Evolutionary conservation across 176 grass and related monocot species (phyloP).

Genomic region (Oryza punctata): DNA sequence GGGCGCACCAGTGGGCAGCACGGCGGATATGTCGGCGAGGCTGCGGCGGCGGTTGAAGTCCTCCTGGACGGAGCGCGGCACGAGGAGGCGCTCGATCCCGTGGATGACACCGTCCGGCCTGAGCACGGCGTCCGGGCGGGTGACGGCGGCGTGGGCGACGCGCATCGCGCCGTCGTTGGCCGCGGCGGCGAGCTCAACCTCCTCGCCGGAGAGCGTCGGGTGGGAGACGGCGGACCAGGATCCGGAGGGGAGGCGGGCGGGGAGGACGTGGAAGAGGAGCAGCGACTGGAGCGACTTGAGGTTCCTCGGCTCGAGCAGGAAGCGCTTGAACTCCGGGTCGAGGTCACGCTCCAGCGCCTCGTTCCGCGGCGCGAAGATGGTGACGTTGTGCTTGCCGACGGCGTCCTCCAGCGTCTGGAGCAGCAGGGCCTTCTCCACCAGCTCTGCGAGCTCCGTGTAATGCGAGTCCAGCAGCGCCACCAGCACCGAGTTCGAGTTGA

Average conservation of each 20-base stretch:
- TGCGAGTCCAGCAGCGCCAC: constrained; percentile 53
- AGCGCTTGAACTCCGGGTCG: constrained; percentile 46
- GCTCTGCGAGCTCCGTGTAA: constrained; percentile 60
- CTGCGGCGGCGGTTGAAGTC: constrained; percentile 91
- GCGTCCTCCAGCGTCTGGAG: constrained; percentile 51
- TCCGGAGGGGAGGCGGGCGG: constrained; percentile 29
- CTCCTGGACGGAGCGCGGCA: constrained; percentile 84
- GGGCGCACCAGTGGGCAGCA: constrained; percentile 80
- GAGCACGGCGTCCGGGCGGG: constrained; percentile 62
- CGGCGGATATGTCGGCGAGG: constrained; percentile 76
- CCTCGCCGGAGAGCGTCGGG: constrained; percentile 66
- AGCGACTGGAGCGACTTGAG: constrained; percentile 53
- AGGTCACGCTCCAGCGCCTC: constrained; percentile 41
- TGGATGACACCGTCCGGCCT: constrained; percentile 85
- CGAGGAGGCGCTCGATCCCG: constrained; percentile 81
- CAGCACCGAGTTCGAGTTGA: constrained; percentile 52
- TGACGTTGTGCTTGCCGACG: constrained; percentile 45
- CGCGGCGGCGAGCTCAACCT: constrained; percentile 45
- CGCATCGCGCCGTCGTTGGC: background rate
- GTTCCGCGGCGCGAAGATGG: constrained; percentile 44
- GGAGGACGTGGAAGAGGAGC: constrained; percentile 62
- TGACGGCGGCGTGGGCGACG: constrained; percentile 48
- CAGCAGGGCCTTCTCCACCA: constrained; percentile 56
- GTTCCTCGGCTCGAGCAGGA: constrained; percentile 49
- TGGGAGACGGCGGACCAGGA: constrained; percentile 26